Conservation (phyloP, 1,284 basidiomycete genomes). For the Phellopilus nigrolimitatus region DNA sequence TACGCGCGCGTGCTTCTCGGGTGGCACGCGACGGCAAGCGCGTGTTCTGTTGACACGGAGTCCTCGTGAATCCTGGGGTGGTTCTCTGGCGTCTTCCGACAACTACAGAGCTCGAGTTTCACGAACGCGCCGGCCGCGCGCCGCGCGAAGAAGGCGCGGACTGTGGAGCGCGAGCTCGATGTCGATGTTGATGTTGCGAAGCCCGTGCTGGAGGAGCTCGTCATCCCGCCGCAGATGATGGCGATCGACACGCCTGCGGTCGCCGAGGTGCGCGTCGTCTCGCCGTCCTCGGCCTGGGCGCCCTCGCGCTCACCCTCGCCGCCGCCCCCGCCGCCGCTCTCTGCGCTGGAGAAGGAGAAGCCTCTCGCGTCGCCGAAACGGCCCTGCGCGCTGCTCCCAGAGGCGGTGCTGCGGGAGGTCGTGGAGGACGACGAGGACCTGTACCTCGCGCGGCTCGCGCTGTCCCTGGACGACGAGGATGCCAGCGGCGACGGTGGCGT, state of each 20-base stretch:
- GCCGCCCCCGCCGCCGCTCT: slow-evolving; percentile 36
- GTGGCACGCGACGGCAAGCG: no score
- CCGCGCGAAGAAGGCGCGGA: slow-evolving; percentile 20
- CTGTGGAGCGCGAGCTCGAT: slow-evolving; percentile 24
- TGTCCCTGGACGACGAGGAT: slow-evolving; percentile 33
- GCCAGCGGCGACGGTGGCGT: no score
- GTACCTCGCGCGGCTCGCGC: slow-evolving; percentile 75
- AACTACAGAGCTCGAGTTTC: no score
- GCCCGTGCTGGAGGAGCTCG: slow-evolving; percentile 40
- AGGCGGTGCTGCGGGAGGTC: slow-evolving; percentile 54
- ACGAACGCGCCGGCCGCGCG: slow-evolving; percentile 26
- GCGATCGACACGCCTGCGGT: slow-evolving; percentile 47
- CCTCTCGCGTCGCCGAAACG: slow-evolving; percentile 29
- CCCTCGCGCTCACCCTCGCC: slow-evolving; percentile 42
- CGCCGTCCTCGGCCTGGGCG: slow-evolving; percentile 40
- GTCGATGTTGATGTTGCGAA: no score
- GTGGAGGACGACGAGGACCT: slow-evolving; percentile 91
- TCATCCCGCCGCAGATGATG: slow-evolving; percentile 47
- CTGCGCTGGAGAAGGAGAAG: slow-evolving; percentile 6
- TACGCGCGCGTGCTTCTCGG: no score
- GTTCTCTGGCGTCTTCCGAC: no score
- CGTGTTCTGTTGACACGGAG: no score
- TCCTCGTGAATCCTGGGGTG: no score
- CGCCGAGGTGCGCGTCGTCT: slow-evolving; percentile 45
- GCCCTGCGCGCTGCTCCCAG: slow-evolving; percentile 46